These are phyloP conservation scores for Brettanomyces naardenensis DNA, from an alignment of 805 yeast species.

Conservation along the genomic window DNA sequence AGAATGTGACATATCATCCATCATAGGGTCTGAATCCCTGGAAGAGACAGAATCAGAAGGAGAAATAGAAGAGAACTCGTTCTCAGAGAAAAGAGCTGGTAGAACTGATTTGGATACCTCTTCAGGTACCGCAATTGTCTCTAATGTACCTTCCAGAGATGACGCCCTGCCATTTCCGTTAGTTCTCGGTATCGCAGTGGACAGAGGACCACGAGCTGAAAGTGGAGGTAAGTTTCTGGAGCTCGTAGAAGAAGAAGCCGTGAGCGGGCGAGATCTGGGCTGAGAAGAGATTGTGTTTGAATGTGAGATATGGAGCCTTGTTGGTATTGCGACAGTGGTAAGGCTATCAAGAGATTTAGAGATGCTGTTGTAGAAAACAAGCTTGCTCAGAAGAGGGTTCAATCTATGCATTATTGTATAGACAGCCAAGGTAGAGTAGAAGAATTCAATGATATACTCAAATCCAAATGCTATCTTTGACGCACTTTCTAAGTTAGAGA, in stretches of 20 bases:
- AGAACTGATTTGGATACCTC: slow-evolving; percentile 13
- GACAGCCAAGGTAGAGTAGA: slow-evolving; percentile 22
- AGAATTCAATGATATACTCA: slow-evolving; percentile 22
- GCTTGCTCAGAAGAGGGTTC: slow-evolving; percentile 17
- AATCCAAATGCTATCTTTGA: slow-evolving; percentile 15
- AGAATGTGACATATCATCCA: neutral
- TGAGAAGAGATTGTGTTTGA: too few relatives aligned
- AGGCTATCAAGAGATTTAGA: slow-evolving; percentile 16
- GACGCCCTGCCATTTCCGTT: too few relatives aligned
- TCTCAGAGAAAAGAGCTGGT: slow-evolving; percentile 5
- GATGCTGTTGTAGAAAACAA: slow-evolving; percentile 8
- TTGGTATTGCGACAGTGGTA: slow-evolving; percentile 11
- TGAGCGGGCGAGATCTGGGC: neutral
- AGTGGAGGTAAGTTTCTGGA: too few relatives aligned
- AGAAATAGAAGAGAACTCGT: neutral
- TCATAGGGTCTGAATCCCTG: neutral
- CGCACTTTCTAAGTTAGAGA: slow-evolving; percentile 10
- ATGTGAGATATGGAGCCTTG: neutral
- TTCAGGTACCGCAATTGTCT: slow-evolving; percentile 5
- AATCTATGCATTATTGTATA: slow-evolving; percentile 24
- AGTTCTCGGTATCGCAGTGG: too few relatives aligned
- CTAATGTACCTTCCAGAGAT: too few relatives aligned
- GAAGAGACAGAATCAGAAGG: neutral
- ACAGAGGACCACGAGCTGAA: too few relatives aligned
- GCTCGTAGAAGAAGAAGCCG: neutral